Evolutionary conservation across 129 eudicot species (phyloP), one percentile per base, ranked within the genome.

Genomic region (Heracleum sosnowskyi): DNA sequence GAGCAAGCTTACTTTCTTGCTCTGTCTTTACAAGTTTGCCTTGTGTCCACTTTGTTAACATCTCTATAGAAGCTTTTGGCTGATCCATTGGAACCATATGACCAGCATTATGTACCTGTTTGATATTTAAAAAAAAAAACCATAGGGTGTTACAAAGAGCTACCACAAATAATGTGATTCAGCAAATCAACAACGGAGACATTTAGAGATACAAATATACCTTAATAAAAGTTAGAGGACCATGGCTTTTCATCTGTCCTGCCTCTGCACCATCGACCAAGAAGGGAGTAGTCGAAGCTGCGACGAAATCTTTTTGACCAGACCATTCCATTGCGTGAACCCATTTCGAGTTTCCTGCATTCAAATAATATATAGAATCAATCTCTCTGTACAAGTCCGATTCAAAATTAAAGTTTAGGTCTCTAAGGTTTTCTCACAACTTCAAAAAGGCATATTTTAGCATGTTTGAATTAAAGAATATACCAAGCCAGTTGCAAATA

Each of bases 401-500:
- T 51, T 51, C 4, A 20, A 51, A 51, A 47, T 16, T 47, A 47
- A 17, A 16, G 7, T 16, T 1, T 0, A 47, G 24, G 55, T 16
- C 3, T 8, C 16, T 16, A 5, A 16, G 62, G 62, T 22, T 51
- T 20, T 22, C 18, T 22, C 13, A 49, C 60, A 18, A 49, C 20
- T 49, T 5, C 5, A 22, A 51, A 51, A 7, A 20, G 20, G 9
- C 62, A 51, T 7, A 20, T 51, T 18, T 51, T 6, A 5, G 11
- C 1, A 2, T 57, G 70, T 13, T 29, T 29, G 70, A 64, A 64
- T 64, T 1, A 64, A 37, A n/a, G 78, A 73, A 55, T 42, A 80
- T 88, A 92, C 92, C 95, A 1, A 92, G 88, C 95, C 91, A 92
- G 78, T 92, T 92, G 89, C 95, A 92, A 7, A 86, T 82, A 33